These are phyloP conservation scores for Apiotrichum gracile DNA, from an alignment of 1,284 basidiomycete genomes.

Conservation along the genomic window DNA sequence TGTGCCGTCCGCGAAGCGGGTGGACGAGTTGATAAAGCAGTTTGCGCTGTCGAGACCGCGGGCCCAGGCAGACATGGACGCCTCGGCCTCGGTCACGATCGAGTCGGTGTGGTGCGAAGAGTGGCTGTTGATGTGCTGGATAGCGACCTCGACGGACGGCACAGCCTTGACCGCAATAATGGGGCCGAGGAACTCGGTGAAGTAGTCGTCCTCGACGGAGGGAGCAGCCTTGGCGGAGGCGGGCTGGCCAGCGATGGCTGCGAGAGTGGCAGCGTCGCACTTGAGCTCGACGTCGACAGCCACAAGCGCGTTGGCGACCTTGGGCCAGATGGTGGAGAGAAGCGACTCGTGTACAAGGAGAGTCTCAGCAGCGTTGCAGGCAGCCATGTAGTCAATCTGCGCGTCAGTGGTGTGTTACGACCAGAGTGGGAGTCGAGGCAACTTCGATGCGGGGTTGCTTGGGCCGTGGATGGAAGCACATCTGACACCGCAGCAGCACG, in stretches of 20 bases:
- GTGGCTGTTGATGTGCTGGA: conserved; percentile 84
- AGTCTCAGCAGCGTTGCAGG: conserved; percentile 91
- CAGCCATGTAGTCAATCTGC: conserved; percentile 89
- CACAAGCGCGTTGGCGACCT: conserved; percentile 68
- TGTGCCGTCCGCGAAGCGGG: conserved; percentile 95
- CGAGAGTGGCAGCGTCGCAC: conserved; percentile 65
- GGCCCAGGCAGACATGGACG: conserved; percentile 67
- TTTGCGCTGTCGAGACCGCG: conserved; percentile 86
- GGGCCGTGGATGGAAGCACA: too few relatives aligned
- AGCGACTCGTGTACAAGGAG: conserved; percentile 74
- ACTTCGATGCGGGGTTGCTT: too few relatives aligned
- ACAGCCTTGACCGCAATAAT: conserved; percentile 74
- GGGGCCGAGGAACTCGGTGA: conserved; percentile 80
- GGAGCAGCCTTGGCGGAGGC: conserved; percentile 51
- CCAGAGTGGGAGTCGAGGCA: too few relatives aligned
- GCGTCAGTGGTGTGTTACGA: not conserved
- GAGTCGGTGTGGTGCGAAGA: conserved; percentile 93
- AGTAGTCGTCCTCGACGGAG: conserved; percentile 62
- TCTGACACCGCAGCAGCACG: too few relatives aligned
- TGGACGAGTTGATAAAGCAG: conserved; percentile 89
- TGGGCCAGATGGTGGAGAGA: conserved; percentile 68
- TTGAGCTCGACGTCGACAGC: conserved; percentile 66
- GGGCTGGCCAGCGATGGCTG: conserved; percentile 48
- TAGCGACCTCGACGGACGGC: conserved; percentile 64
- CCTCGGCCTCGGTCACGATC: conserved; percentile 78